A percentile compares a stretch with the other conserved stretches of the same genome.
Conservation (phyloP, 139 green algal species). For the Haematococcus sp. region DNA sequence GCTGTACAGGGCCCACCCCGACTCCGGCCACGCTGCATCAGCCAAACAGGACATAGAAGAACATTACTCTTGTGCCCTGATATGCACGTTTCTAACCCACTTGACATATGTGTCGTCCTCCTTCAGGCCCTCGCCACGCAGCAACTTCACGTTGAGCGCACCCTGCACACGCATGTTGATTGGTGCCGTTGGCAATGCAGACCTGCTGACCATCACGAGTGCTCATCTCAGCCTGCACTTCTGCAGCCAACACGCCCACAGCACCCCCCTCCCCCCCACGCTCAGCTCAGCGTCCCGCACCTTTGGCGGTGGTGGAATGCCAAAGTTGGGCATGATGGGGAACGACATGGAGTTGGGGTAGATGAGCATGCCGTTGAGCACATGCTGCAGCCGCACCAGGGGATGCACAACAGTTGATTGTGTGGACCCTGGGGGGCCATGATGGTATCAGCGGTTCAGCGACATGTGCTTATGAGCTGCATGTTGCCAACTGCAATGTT, state of each 20-base stretch:
- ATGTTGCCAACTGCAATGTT: not conserved
- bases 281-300: too few species aligned
- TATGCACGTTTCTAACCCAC: slow-evolving; percentile 1
- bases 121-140: slow-evolving; percentile 1
- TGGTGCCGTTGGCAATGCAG: not conserved
- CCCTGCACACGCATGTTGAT: too few species aligned
- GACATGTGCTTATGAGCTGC: not conserved
- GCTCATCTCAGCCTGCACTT: not conserved
- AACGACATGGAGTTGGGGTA: slow-evolving; percentile 70
- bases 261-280: too few species aligned
- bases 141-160: slow-evolving; percentile 14
- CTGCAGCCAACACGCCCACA: slow-evolving; percentile 1
- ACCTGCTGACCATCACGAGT: not conserved
- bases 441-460: not conserved
- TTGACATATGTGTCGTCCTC: slow-evolving; percentile 20
- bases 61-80: not conserved
- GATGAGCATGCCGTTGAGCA: slow-evolving; percentile 50
- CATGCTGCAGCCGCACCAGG: slow-evolving; percentile 45
- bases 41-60: not conserved
- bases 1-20: too few species aligned
- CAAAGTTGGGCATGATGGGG: slow-evolving; percentile 68
- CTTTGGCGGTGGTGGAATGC: slow-evolving; percentile 38
- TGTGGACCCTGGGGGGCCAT: not conserved
- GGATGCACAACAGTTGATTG: slow-evolving; percentile 10
- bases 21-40: too few species aligned